Base-by-base conservation (phyloP, 768 basidiomycete species). In the Mycena olivaceomarginata region DNA sequence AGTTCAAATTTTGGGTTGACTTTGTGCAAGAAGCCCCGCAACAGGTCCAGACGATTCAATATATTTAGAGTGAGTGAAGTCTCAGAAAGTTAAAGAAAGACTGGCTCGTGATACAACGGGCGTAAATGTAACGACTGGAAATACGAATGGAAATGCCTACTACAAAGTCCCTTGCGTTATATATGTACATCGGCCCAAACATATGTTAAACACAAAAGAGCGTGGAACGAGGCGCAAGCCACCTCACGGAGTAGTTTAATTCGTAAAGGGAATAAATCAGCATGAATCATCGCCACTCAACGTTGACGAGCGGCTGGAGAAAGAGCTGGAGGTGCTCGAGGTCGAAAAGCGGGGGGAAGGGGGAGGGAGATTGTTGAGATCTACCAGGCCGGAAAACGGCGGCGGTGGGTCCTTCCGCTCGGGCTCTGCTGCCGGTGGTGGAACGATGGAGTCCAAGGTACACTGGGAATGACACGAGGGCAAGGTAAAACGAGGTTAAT, bases 371-470 rank as follows among this genome's bases (percentile, higher is more conserved):
- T 64, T 48, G 39, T 63, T 64, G n/a, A 71, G 11, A 20, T 71
- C 62, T 4, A 71, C 39, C 20, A 71, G 13, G 1, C 48, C 48
- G 18, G 70, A 51, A 39, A 71, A 71, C 2, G 70, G 70, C 12
- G 20, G n/a, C 1, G 62, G 70, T 7, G 20, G 39, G n/a, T 71
- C 62, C 18, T 71, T 71, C 4, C 11, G 20, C 13, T 71, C 62
- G 60, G n/a, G 40, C 12, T 64, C 70, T 16, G 60, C n/a, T 11
- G 48, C n/a, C 3, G 16, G 31, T 16, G 6, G 41, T 7, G 31
- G 16, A 45, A 15, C 25, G 39, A 22, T 11, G 20, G 39, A 9
- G 56, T 12, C 20, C 15, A 12, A 2, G 18, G 39, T 57, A 25
- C 12, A 51, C 45, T 48, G 18, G 20, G 51, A 13, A 40, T 6